Conservation (phyloP, 2,329 filamentous ascomycete genomes). For the Alternaria panax region DNA sequence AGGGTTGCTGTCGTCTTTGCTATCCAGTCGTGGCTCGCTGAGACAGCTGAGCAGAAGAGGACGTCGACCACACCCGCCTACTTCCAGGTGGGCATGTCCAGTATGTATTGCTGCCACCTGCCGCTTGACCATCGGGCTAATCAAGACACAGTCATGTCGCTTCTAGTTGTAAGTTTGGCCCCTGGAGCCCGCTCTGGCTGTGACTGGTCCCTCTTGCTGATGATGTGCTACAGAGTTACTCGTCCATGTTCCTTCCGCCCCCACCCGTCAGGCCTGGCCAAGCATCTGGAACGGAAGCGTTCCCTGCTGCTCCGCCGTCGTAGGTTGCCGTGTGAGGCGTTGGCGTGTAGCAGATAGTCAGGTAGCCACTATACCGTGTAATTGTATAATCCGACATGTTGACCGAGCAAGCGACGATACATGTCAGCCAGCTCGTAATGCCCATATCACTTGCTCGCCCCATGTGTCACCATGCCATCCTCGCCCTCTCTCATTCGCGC, state of each 20-base stretch:
- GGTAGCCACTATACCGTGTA: constrained; percentile 25
- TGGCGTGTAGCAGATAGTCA: constrained; percentile 6
- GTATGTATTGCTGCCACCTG: constrained; percentile 59
- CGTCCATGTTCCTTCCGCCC: constrained; percentile 70
- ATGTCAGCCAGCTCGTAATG: constrained; percentile 3
- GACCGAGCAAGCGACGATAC: constrained; percentile 1
- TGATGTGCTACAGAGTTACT: constrained; percentile 57
- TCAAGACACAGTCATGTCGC: constrained; percentile 50
- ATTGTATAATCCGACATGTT: constrained; percentile 19
- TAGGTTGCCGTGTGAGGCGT: constrained; percentile 24
- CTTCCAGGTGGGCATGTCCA: constrained; percentile 80
- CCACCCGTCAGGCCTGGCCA: constrained; percentile 44
- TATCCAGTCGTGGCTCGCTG: constrained; percentile 78
- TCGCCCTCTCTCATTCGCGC: constrained; percentile 6
- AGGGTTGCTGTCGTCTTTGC: constrained; percentile 78
- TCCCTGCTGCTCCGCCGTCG: constrained; percentile 56
- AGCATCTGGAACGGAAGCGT: constrained; percentile 57
- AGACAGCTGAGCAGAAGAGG: constrained; percentile 72
- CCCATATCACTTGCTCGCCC: neutral
- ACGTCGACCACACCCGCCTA: constrained; percentile 72
- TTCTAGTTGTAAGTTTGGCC: constrained; percentile 53
- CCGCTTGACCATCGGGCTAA: constrained; percentile 13
- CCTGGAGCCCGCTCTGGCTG: neutral
- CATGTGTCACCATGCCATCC: neutral
- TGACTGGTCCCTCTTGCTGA: constrained; percentile 15